A percentile compares a stretch with the other conserved stretches of the same genome.
These are phyloP conservation scores for Sistotremastrum suecicum DNA, from an alignment of 768 basidiomycete genomes.

Conservation along the genomic window DNA sequence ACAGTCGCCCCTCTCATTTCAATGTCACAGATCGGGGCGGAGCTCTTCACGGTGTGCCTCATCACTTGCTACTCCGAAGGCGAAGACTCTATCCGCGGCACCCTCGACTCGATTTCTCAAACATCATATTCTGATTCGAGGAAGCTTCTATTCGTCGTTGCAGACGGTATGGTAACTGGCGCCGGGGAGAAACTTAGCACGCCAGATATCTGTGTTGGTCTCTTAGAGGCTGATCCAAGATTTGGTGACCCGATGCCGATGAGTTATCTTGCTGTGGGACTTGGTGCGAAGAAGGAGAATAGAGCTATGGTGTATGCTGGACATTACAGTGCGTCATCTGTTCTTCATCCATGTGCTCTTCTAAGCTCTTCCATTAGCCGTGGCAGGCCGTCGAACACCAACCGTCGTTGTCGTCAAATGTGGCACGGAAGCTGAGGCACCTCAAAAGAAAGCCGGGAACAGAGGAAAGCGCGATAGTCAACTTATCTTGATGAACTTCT, in stretches of 20 bases:
- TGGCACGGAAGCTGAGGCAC: conserved; percentile 76
- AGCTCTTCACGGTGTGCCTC: conserved; percentile 88
- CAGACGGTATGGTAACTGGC: conserved; percentile 98
- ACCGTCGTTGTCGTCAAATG: conserved; percentile 94
- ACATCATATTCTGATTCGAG: conserved; percentile 87
- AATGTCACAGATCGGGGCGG: conserved; percentile 82
- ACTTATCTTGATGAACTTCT: conserved; percentile 98
- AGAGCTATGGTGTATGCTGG: conserved; percentile 98
- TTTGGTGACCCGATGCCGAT: conserved; percentile 95
- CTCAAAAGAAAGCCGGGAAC: conserved; percentile 85
- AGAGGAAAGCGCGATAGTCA: conserved; percentile 98
- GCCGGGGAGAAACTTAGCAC: conserved; percentile 92
- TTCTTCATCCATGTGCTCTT: conserved; percentile 1
- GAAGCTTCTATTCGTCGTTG: conserved; percentile 87
- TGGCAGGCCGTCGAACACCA: conserved; percentile 83
- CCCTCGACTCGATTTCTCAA: conserved; percentile 82
- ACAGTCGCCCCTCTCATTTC: conserved; percentile 55
- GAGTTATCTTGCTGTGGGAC: conserved; percentile 84
- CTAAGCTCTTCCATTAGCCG: conserved; percentile 27
- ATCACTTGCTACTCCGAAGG: conserved; percentile 99
- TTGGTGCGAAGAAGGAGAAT: conserved; percentile 81
- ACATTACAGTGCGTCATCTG: conserved; percentile 74
- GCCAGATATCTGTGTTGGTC: conserved; percentile 86
- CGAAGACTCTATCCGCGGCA: conserved; percentile 80
- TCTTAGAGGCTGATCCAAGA: conserved; percentile 85